Percentiles rank a stretch among this genome's conserved stretches.
phyloP scores from a whole-genome alignment of 176 grass and related monocot species.

The Thinopyrum elongatum region DNA sequence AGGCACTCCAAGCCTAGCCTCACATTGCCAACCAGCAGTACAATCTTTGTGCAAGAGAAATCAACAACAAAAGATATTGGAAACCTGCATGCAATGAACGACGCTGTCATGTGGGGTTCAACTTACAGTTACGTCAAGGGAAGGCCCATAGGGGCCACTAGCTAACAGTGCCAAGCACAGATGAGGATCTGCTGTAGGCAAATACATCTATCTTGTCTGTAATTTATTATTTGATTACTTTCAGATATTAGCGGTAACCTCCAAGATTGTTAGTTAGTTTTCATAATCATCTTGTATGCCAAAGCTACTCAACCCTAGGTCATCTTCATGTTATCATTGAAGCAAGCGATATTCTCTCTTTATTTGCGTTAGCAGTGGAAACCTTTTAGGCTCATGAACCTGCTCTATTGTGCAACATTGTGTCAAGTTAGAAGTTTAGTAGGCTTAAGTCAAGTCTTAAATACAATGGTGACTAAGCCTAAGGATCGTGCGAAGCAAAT shows the following conservation, averaged over 20 bases:
- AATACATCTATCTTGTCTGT: not conserved
- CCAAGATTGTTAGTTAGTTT: not conserved
- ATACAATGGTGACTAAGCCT: too few relatives aligned
- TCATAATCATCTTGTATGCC: not conserved
- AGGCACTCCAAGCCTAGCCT: not conserved
- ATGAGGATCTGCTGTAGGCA: not conserved
- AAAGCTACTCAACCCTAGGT: not conserved
- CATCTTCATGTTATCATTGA: not conserved
- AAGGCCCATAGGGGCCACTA: not conserved
- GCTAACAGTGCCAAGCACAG: not conserved
- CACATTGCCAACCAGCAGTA: not conserved
- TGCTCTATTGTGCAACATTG: not conserved
- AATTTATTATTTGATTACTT: not conserved
- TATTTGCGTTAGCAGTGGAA: not conserved
- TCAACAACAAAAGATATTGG: not conserved
- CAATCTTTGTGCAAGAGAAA: not conserved
- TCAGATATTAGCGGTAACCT: not conserved
- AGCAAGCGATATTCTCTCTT: not conserved
- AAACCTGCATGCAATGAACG: not conserved
- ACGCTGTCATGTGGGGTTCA: not conserved
- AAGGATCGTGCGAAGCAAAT: too few relatives aligned
- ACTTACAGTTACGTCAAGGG: not conserved
- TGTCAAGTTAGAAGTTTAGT: not conserved
- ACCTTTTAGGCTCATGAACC: not conserved
- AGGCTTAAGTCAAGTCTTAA: not conserved